Conservation (phyloP, 768 basidiomycete species). For the Calvatia gigantea region DNA sequence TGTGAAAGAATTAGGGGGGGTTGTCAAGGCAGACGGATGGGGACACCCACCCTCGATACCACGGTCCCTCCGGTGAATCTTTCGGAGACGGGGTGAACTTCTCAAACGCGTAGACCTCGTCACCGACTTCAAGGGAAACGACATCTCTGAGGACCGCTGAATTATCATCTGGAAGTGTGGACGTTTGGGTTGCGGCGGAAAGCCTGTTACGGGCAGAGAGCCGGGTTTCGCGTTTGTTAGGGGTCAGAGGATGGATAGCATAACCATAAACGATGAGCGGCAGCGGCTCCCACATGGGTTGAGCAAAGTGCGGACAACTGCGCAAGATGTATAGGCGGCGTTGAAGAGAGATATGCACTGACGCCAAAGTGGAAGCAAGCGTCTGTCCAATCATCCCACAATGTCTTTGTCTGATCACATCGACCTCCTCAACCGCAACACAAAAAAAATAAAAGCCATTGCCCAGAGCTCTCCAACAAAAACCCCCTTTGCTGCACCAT, state of each 20-base stretch:
- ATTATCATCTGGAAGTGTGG: constrained; percentile 60
- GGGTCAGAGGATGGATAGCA: constrained; percentile 79
- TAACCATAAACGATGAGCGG: constrained; percentile 86
- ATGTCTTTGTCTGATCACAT: constrained; percentile 60
- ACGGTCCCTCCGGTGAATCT: constrained; percentile 68
- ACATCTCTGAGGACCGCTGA: constrained; percentile 62
- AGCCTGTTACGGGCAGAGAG: constrained; percentile 52
- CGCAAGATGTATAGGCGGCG: constrained; percentile 6
- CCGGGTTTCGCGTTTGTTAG: constrained; percentile 70
- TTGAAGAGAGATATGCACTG: constrained; percentile 8
- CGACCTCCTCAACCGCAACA: constrained; percentile 56
- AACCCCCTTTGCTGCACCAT: constrained; percentile 36
- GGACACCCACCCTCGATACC: constrained; percentile 88
- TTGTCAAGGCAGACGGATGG: constrained; percentile 2
- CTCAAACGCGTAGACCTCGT: constrained; percentile 97
- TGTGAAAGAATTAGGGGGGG: constrained; percentile 24
- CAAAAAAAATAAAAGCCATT: constrained; percentile 48
- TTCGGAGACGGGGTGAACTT: constrained; percentile 73
- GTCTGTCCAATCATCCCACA: constrained; percentile 14
- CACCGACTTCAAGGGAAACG: constrained; percentile 88
- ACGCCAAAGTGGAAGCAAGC: constrained; percentile 7
- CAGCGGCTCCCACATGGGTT: constrained; percentile 47
- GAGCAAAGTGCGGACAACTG: background rate
- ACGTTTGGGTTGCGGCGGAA: constrained; percentile 62
- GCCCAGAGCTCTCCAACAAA: constrained; percentile 27